Evolutionary conservation across 1,139 yeast species (phyloP).

Genomic region (Eremothecium sinecaudum): DNA sequence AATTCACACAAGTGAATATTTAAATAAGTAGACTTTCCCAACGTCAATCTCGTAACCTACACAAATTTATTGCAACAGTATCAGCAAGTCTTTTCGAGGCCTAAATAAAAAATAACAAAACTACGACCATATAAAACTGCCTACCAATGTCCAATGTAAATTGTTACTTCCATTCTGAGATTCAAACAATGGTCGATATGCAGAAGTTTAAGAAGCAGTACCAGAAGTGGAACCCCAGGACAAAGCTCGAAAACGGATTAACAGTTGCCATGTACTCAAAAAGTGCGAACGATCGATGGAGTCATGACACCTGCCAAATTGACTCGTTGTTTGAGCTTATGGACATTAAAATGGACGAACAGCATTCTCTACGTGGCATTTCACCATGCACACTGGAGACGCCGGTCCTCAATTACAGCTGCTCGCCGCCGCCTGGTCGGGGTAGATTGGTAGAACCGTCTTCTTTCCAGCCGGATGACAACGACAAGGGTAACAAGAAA

Average conservation of each 20-base stretch:
- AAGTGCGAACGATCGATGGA: slow-evolving; percentile 2
- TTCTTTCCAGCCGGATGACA: neutral
- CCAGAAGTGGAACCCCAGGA: slow-evolving; percentile 5
- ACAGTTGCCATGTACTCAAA: slow-evolving; percentile 5
- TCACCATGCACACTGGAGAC: slow-evolving; percentile 5
- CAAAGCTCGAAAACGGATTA: slow-evolving; percentile 2
- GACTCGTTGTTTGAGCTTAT: slow-evolving; percentile 4
- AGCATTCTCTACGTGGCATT: slow-evolving; percentile 1
- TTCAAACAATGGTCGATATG: slow-evolving; percentile 4
- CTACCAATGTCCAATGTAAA: slow-evolving; percentile 5
- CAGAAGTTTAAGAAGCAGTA: slow-evolving; percentile 6
- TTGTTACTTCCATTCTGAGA: slow-evolving; percentile 5
- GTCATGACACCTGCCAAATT: slow-evolving; percentile 5
- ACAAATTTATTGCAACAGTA: neutral
- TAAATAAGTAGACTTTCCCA: too few species aligned
- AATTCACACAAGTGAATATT: too few species aligned
- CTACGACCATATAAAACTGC: neutral
- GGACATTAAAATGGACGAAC: slow-evolving; percentile 2
- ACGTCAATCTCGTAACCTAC: too few species aligned
- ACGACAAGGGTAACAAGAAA: slow-evolving; percentile 1
- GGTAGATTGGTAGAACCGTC: slow-evolving; percentile 4
- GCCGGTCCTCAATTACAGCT: neutral
- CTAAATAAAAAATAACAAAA: slow-evolving; percentile 4
- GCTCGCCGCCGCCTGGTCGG: slow-evolving; percentile 3
- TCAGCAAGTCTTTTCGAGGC: neutral